A percentile compares a stretch with the other conserved stretches of the same genome.
Evolutionary conservation across 306 rosid species (phyloP).

Genomic region (Oxytropis ochrocephala): DNA sequence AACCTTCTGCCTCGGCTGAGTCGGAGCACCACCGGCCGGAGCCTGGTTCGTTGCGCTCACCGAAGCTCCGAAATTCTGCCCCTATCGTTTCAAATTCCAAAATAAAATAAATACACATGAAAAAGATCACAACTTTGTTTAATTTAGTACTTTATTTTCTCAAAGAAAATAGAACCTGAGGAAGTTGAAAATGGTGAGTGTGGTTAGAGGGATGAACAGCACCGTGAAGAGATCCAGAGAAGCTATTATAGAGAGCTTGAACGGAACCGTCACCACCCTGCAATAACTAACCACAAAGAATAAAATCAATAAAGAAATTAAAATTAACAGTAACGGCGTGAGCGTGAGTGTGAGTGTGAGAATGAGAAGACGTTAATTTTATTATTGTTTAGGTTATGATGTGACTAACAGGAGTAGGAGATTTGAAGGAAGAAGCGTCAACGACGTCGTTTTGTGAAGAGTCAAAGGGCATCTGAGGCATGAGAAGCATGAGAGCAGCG

Average conservation of each 20-base stretch:
- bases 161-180: slow-evolving; percentile 34
- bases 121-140: neutral
- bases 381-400: no score
- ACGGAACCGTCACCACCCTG: slow-evolving; percentile 45
- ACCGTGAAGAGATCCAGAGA: slow-evolving; percentile 53
- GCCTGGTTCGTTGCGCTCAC: slow-evolving; percentile 38
- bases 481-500: slow-evolving; percentile 62
- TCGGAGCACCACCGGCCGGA: slow-evolving; percentile 42
- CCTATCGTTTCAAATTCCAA: neutral
- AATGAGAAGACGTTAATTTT: neutral
- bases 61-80: slow-evolving; percentile 45
- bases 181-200: slow-evolving; percentile 54
- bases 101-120: neutral
- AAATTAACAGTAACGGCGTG: neutral
- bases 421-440: slow-evolving; percentile 52
- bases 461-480: slow-evolving; percentile 63
- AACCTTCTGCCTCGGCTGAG: slow-evolving; percentile 81
- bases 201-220: slow-evolving; percentile 30
- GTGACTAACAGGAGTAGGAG: slow-evolving; percentile 41
- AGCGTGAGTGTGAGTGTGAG: no score
- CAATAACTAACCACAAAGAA: neutral
- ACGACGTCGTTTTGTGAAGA: slow-evolving; percentile 57
- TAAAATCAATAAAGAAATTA: neutral
- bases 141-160: neutral
- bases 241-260: slow-evolving; percentile 50